Base-by-base conservation (phyloP, 2,329 filamentous ascomycete genomes). In the Tolypocladium nubicola region DNA sequence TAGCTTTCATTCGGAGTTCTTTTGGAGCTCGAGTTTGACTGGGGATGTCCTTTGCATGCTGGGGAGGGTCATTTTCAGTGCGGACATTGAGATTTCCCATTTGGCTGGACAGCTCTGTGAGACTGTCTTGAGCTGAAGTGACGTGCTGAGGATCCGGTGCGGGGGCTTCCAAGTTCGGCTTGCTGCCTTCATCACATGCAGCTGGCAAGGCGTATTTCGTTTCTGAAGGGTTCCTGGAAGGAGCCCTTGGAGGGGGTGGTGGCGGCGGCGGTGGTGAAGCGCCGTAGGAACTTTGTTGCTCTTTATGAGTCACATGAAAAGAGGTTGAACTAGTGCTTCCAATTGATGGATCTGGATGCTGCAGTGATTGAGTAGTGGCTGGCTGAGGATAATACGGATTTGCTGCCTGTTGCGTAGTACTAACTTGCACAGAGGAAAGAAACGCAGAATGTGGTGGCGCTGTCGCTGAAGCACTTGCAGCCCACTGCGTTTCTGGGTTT, bases 1-100 rank as follows among this genome's bases (percentile, higher is more conserved):
- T 60, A 9, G 64, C 61, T 45, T 61, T 58, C 3, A 68, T 61
- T 0, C 60, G 53, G 0, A 61, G 56, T 10, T 11, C 14, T 30
- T 7, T 23, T 33, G 10, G 26, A 19, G 13, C 16, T 49, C 19
- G 23, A 33, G 45, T 33, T 14, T 3, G 6, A 47, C 9, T 9
- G 2, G 11, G 5, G 21, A 47, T 30, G 23, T 5, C 13, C 13
- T 16, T 6, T 30, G 45, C 16, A 2, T 8, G 19, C 8, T 49
- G 23, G 7, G 23, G 16, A 16, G 45, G 45, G 26, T 33, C 23
- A 8, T 19, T 3, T 33, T 33, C 45, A 10, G 14, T 11, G 8
- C 45, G 14, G 19, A 49, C 16, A 14, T 4, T 19, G 14, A 49
- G 23, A 14, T 4, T 49, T 49, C 11, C 45, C 14, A 49, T 49